Conservation (phyloP, 345 rosid species). For the Acer campestre region DNA sequence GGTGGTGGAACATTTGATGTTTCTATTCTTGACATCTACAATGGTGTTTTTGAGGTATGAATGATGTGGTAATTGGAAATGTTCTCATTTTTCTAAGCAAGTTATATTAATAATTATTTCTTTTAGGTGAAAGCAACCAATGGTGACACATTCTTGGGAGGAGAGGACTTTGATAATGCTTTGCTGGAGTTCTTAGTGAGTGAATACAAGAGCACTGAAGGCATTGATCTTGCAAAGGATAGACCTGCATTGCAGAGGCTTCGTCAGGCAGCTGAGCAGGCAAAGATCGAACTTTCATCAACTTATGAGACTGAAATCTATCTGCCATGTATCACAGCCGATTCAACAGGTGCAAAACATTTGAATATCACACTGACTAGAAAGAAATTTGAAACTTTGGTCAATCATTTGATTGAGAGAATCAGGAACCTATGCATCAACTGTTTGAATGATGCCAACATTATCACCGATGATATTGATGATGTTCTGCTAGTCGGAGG, state of each 20-base stretch:
- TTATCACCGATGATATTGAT: slow-evolving; percentile 65
- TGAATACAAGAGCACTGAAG: slow-evolving; percentile 73
- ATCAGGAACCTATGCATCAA: slow-evolving; percentile 69
- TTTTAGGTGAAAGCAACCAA: slow-evolving; percentile 88
- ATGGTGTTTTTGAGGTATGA: slow-evolving; percentile 86
- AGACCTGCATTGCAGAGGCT: slow-evolving; percentile 89
- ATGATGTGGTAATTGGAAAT: not conserved
- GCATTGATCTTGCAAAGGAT: slow-evolving; percentile 77
- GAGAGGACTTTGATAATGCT: no score
- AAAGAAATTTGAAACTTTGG: slow-evolving; percentile 71
- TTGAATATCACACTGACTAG: slow-evolving; percentile 78
- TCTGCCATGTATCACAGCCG: slow-evolving; percentile 86
- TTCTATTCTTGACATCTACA: slow-evolving; percentile 85
- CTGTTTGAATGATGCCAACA: slow-evolving; percentile 83
- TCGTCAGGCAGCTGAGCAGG: slow-evolving; percentile 88
- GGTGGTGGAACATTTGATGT: no score
- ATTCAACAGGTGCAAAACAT: slow-evolving; percentile 85
- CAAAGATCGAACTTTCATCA: slow-evolving; percentile 87
- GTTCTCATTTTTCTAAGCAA: not conserved
- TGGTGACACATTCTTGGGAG: no score
- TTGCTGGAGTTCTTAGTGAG: slow-evolving; percentile 79
- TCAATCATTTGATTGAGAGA: slow-evolving; percentile 70
- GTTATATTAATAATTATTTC: not conserved
- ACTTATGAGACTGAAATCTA: slow-evolving; percentile 83
- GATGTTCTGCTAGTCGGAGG: slow-evolving; percentile 94